Evolutionary conservation across 2,329 filamentous ascomycete species (phyloP), one percentile per base, ranked within the genome.

Genomic region (Juglanconis juglandina): DNA sequence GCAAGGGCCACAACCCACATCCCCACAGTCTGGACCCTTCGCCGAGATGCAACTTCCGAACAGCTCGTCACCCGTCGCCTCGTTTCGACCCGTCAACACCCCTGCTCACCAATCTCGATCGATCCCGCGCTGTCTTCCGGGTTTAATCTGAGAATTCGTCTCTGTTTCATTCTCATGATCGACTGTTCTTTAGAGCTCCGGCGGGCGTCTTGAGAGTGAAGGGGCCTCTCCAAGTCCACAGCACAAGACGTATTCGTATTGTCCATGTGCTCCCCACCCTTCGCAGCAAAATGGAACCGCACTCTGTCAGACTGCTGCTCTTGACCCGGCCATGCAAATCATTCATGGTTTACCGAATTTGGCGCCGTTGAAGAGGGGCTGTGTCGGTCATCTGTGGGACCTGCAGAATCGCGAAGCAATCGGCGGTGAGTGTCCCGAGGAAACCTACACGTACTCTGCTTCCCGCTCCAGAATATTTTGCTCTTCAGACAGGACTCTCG

Each of bases 341-440:
- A 14, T 11, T 52, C 47, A 59, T 39, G 51, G 53, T 13, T 60
- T 62, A 53, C 60, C 60, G 60, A 59, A 53, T 59, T 60, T 62
- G 60, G 57, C 60, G 60, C 60, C 57, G 24, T 48, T 14, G 33
- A 4, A 39, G 32, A 17, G 42, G 14, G 41, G 41, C 11, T 53
- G 41, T 33, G 41, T 47, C 56, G 53, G 37, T 53, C 50, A 55
- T 53, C 60, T 33, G 58, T 60, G 58, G 57, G 53, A 56, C 44
- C 46, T 42, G 57, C 60, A 53, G 17, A 32, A 49, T 46, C 39
- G 41, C 60, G 42, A 10, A 49, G 39, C 47, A 59, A 62, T 17
- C 52, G 54, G 48, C 56, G 56, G 56, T 55, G 60, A 59, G 58
- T 59, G 46, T 34, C 47, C 14, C 48, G 17, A 35, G 39, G 41